These are phyloP conservation scores for Diaporthe ampelina DNA, from an alignment of 2,329 filamentous ascomycete species.

Conservation along the genomic window DNA sequence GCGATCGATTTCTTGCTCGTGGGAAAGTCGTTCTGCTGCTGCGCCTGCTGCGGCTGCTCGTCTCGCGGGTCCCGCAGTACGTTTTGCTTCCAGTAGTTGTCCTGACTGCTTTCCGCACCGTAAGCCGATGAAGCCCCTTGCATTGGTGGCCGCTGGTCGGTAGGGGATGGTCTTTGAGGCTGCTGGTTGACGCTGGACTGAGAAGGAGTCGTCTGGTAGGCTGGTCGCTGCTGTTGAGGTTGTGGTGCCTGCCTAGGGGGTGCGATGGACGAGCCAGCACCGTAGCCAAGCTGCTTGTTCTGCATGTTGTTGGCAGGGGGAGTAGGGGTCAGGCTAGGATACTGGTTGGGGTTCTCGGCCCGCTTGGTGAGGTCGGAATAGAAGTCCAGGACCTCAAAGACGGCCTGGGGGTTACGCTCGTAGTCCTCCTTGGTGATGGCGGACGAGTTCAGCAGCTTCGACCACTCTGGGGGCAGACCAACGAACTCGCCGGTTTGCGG, in stretches of 20 bases:
- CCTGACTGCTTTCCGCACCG: too few relatives aligned
- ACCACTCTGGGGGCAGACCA: slow-evolving; percentile 95
- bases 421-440: slow-evolving; percentile 99
- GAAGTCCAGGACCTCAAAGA: slow-evolving; percentile 85
- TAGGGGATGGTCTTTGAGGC: slow-evolving; percentile 60
- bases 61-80: too few relatives aligned
- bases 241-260: slow-evolving; percentile 73
- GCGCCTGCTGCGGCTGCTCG: too few relatives aligned
- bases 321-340: slow-evolving; percentile 76
- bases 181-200: slow-evolving; percentile 53
- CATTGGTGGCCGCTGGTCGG: slow-evolving; percentile 69
- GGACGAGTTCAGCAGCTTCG: slow-evolving; percentile 93
- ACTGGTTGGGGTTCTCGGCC: slow-evolving; percentile 78
- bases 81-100: too few relatives aligned
- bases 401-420: slow-evolving; percentile 92
- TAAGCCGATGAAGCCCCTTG: slow-evolving; percentile 70
- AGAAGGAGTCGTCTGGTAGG: slow-evolving; percentile 56
- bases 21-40: slow-evolving; percentile 81
- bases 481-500: slow-evolving; percentile 95
- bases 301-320: slow-evolving; percentile 69
- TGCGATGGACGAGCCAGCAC: slow-evolving; percentile 70
- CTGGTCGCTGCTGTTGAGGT: slow-evolving; percentile 66
- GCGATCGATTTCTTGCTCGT: slow-evolving; percentile 81
- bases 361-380: slow-evolving; percentile 87
- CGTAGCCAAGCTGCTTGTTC: slow-evolving; percentile 75